Evolutionary conservation across 768 basidiomycete species (phyloP).

Genomic region (Russula sp.): DNA sequence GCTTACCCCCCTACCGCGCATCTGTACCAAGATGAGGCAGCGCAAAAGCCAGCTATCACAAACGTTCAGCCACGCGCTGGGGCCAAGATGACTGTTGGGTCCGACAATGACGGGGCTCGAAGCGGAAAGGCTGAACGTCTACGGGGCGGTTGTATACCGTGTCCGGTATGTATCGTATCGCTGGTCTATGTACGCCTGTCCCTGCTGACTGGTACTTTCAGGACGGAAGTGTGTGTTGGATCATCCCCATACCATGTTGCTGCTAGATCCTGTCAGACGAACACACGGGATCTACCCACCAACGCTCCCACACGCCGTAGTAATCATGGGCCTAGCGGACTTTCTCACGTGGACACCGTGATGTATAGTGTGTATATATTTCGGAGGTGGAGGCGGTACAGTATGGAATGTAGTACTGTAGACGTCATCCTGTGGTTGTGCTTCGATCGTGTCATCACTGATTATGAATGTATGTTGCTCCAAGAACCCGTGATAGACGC

Average conservation of each 20-base stretch:
- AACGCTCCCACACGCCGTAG: too few relatives aligned
- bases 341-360: too few relatives aligned
- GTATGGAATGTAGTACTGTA: too few relatives aligned
- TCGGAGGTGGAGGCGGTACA: too few relatives aligned
- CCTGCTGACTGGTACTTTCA: neutral
- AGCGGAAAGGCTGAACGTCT: constrained; percentile 16
- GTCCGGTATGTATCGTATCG: constrained; percentile 10
- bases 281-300: too few relatives aligned
- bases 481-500: constrained; percentile 10
- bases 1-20: constrained; percentile 16
- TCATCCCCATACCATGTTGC: constrained; percentile 19
- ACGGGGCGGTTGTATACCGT: constrained; percentile 19
- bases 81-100: constrained; percentile 1
- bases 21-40: neutral
- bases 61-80: constrained; percentile 9
- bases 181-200: too few relatives aligned
- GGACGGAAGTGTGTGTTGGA: constrained; percentile 22
- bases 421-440: too few relatives aligned
- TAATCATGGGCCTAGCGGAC: neutral
- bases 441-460: too few relatives aligned
- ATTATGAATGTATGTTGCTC: neutral
- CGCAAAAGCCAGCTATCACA: constrained; percentile 4
- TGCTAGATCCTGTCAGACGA: neutral
- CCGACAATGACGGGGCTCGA: neutral
- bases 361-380: too few relatives aligned